Conservation (phyloP, 2,329 filamentous ascomycete species). For the Periconia macrospinosa region DNA sequence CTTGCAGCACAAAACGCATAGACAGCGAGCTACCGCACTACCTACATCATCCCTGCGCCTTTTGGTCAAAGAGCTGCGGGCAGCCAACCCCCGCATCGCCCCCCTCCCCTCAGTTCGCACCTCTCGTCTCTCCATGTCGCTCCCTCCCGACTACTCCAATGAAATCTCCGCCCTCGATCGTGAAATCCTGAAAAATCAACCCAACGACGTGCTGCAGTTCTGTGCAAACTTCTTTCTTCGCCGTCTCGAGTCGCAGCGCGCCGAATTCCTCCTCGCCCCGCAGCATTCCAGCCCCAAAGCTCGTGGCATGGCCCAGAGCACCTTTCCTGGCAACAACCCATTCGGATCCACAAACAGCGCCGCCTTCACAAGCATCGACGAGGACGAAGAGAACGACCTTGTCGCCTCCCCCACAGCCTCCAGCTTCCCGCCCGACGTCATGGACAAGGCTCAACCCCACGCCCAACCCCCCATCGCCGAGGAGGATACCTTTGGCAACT, state of each 20-base stretch:
- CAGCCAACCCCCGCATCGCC: conserved; percentile 35
- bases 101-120: background rate
- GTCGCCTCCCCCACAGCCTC: conserved; percentile 71
- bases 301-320: conserved; percentile 69
- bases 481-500: conserved; percentile 45
- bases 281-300: conserved; percentile 49
- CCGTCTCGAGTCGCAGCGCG: conserved; percentile 67
- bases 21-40: conserved; percentile 2
- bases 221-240: conserved; percentile 69
- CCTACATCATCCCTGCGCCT: conserved; percentile 37
- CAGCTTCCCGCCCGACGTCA: conserved; percentile 47
- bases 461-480: conserved; percentile 32
- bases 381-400: conserved; percentile 80
- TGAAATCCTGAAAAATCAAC: conserved; percentile 61
- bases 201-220: conserved; percentile 69
- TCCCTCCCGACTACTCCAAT: conserved; percentile 51
- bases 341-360: conserved; percentile 59
- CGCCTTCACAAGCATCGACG: conserved; percentile 62
- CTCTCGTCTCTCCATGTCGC: conserved; percentile 37
- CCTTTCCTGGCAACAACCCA: conserved; percentile 78
- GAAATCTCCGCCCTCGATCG: conserved; percentile 66
- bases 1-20: conserved; percentile 23
- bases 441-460: conserved; percentile 44
- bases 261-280: conserved; percentile 56
- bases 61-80: conserved; percentile 41